phyloP scores from a whole-genome alignment of 2,329 filamentous ascomycete species.

The Monosporascus sp. region DNA sequence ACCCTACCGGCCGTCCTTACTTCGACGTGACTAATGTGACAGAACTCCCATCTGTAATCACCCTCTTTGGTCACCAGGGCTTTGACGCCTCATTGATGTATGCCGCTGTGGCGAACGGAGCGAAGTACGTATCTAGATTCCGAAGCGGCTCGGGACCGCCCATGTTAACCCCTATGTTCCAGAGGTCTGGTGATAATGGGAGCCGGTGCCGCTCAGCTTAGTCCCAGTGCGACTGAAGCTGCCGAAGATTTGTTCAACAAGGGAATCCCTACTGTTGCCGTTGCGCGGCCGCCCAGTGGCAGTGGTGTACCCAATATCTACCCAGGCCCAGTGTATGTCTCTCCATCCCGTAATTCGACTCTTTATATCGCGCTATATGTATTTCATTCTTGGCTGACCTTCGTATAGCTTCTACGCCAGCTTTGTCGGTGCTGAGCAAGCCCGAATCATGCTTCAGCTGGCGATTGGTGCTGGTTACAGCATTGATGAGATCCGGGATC shows the following conservation, averaged over 20 bases:
- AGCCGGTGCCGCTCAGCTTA: slow-evolving; percentile 24
- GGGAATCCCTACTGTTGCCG: slow-evolving; percentile 24
- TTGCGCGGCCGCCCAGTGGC: slow-evolving; percentile 22
- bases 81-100: slow-evolving; percentile 26
- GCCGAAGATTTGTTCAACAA: slow-evolving; percentile 19
- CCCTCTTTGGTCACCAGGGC: slow-evolving; percentile 39
- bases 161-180: background rate
- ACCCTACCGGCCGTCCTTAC: slow-evolving; percentile 33
- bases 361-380: background rate
- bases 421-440: slow-evolving; percentile 25
- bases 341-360: background rate
- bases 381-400: background rate
- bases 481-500: slow-evolving; percentile 21
- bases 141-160: background rate
- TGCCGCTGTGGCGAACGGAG: slow-evolving; percentile 26
- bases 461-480: slow-evolving; percentile 22
- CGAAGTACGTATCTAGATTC: slow-evolving; percentile 14
- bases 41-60: slow-evolving; percentile 38
- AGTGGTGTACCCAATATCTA: slow-evolving; percentile 17
- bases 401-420: slow-evolving; percentile 19
- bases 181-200: slow-evolving; percentile 28
- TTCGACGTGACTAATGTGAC: slow-evolving; percentile 29
- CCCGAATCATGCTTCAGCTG: slow-evolving; percentile 26
- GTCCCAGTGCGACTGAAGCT: slow-evolving; percentile 18
- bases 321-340: slow-evolving; percentile 12